phyloP scores from a whole-genome alignment of 2,329 filamentous ascomycete genomes.

The Hymenoscyphus repandus region DNA sequence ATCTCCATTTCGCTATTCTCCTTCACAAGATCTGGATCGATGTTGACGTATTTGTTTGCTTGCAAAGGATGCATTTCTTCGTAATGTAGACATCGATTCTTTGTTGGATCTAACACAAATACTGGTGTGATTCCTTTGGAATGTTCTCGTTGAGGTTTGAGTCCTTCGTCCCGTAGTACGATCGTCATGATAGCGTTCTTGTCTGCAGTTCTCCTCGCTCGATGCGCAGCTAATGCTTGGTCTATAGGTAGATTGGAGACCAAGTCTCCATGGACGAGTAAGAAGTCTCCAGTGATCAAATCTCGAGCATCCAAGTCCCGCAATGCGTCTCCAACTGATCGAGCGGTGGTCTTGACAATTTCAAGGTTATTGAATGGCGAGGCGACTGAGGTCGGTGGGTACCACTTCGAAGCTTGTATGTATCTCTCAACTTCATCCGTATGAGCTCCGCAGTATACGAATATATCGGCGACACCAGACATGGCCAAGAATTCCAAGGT shows the following conservation, averaged over 20 bases:
- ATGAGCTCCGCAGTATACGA: constrained; percentile 85
- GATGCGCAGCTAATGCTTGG: constrained; percentile 69
- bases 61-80: constrained; percentile 77
- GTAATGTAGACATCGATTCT: constrained; percentile 83
- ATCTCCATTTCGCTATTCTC: constrained; percentile 72
- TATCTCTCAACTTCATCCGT: constrained; percentile 84
- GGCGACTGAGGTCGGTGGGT: constrained; percentile 57
- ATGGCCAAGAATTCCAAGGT: constrained; percentile 94
- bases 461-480: constrained; percentile 91
- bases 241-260: constrained; percentile 88
- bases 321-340: constrained; percentile 88
- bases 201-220: constrained; percentile 72
- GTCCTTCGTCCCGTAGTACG: constrained; percentile 74
- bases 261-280: constrained; percentile 88
- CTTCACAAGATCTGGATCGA: constrained; percentile 76
- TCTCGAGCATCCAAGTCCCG: constrained; percentile 85
- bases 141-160: constrained; percentile 68
- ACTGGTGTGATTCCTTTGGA: constrained; percentile 69
- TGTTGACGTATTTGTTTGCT: constrained; percentile 57
- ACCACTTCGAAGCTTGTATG: constrained; percentile 74
- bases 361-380: constrained; percentile 74
- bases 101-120: constrained; percentile 79
- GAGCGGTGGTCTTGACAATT: constrained; percentile 79
- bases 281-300: constrained; percentile 83
- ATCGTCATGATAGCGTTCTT: constrained; percentile 98